Conservation (phyloP, 2,329 filamentous ascomycete genomes). For the Cryphonectria parasitica region DNA sequence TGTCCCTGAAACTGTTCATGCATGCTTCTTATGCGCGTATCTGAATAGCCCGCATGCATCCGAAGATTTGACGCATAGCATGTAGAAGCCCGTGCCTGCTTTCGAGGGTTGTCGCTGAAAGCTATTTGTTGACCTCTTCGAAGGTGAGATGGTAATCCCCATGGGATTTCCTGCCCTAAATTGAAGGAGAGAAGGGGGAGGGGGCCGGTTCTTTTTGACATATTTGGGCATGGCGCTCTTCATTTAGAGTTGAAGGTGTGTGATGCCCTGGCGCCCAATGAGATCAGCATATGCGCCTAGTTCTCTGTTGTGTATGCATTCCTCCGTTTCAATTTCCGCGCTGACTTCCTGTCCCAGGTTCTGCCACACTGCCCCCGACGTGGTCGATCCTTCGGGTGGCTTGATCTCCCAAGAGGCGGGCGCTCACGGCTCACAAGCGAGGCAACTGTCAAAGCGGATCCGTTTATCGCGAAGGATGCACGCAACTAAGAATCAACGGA, state of each 20-base stretch:
- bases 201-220: neutral
- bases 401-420: neutral
- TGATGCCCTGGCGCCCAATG: neutral
- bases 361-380: neutral
- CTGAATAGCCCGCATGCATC: neutral
- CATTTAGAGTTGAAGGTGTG: neutral
- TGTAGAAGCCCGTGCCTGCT: neutral
- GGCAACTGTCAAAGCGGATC: neutral
- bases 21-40: neutral
- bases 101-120: neutral
- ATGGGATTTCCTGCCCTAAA: neutral
- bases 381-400: neutral
- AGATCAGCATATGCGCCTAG: neutral
- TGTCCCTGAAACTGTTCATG: neutral
- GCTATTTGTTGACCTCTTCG: neutral
- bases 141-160: neutral
- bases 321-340: constrained; percentile 5
- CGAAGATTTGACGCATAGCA: neutral
- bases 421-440: neutral
- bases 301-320: neutral
- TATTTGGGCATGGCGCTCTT: neutral
- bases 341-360: constrained; percentile 4
- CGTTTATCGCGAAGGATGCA: neutral
- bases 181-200: neutral
- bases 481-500: neutral